Conservation (phyloP, 768 basidiomycete species). For the Zangia roseola region DNA sequence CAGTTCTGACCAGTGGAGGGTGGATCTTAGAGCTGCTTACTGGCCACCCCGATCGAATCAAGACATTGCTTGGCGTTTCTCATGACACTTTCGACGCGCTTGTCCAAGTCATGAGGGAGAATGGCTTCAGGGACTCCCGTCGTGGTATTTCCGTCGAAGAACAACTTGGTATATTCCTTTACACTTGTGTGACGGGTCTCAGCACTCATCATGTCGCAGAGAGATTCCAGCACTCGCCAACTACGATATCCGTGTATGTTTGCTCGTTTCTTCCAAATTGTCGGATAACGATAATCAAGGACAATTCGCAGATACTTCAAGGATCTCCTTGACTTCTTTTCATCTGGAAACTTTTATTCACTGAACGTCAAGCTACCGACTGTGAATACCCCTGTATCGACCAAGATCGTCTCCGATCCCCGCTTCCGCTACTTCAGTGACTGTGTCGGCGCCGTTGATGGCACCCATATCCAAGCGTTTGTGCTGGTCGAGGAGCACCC, state of each 20-base stretch:
- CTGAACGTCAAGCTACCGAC: not conserved
- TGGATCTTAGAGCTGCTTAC: slow-evolving; percentile 3
- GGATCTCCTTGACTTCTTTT: slow-evolving; percentile 5
- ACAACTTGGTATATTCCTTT: slow-evolving; percentile 13
- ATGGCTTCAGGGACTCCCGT: not conserved
- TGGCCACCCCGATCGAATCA: slow-evolving; percentile 3
- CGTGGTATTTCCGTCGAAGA: slow-evolving; percentile 7
- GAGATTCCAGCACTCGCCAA: slow-evolving; percentile 7
- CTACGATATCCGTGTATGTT: not conserved
- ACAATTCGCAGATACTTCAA: slow-evolving; percentile 12
- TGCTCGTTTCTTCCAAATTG: too few species aligned
- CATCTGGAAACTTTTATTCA: not conserved
- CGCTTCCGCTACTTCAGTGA: not conserved
- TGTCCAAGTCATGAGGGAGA: not conserved
- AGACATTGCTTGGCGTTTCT: not conserved
- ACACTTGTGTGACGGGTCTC: slow-evolving; percentile 11
- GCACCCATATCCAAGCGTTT: slow-evolving; percentile 1
- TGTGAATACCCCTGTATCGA: not conserved
- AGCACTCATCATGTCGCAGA: slow-evolving; percentile 5
- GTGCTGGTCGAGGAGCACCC: not conserved
- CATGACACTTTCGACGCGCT: not conserved
- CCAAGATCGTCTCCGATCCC: not conserved
- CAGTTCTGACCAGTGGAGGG: not conserved
- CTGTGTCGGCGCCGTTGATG: slow-evolving; percentile 11
- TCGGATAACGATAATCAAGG: too few species aligned